Percentiles rank a stretch among this genome's conserved stretches.
Conservation (phyloP, 345 rosid species). For the Eucalyptus urophylla region DNA sequence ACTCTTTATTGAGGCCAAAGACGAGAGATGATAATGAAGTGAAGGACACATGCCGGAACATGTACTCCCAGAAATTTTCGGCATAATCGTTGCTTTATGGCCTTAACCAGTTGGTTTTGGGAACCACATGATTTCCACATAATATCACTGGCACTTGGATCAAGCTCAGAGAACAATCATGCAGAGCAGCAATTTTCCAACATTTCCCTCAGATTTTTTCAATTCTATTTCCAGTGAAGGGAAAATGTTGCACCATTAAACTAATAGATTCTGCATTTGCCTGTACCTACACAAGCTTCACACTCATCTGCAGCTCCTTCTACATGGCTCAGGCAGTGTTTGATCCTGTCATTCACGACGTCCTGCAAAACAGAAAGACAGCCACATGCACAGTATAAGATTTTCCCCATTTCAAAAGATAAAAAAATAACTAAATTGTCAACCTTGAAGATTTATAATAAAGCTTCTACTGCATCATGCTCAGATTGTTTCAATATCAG, state of each 20-base stretch:
- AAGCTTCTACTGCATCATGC: background rate
- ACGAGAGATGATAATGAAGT: background rate
- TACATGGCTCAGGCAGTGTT: slow-evolving; percentile 62
- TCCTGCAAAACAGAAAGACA: slow-evolving; percentile 26
- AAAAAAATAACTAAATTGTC: background rate
- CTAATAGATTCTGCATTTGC: slow-evolving; percentile 66
- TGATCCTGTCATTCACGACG: slow-evolving; percentile 71
- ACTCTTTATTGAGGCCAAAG: background rate
- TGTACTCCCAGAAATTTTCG: background rate
- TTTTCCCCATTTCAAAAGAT: background rate
- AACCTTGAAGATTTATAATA: background rate
- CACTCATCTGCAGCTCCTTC: slow-evolving; percentile 74
- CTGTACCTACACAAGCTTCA: slow-evolving; percentile 68
- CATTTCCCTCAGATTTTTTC: background rate
- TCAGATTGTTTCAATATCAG: background rate
- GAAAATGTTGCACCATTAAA: background rate
- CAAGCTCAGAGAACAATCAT: background rate
- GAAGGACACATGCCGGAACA: background rate
- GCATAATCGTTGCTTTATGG: background rate
- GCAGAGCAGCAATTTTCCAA: background rate
- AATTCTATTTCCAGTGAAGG: background rate
- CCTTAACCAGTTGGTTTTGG: background rate
- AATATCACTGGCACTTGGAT: background rate
- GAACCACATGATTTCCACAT: background rate
- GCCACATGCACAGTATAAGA: no score